phyloP scores from a whole-genome alignment of 192 early-diverging fungal genomes.

The Podila horticola region DNA sequence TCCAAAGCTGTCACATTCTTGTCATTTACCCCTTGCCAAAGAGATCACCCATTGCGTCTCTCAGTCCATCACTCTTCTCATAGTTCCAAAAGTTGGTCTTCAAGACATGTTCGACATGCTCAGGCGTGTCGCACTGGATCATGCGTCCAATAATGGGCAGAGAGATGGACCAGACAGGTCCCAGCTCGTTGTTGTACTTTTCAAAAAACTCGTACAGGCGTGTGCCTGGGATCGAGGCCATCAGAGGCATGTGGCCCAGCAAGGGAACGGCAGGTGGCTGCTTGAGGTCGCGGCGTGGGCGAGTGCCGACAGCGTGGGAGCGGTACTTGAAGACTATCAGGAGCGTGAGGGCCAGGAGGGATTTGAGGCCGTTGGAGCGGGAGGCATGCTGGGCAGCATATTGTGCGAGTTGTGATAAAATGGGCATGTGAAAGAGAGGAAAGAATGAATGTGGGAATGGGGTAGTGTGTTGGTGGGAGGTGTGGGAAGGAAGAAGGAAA shows the following conservation, averaged over 20 bases:
- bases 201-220: constrained; percentile 25
- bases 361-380: constrained; percentile 13
- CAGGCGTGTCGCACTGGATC: constrained; percentile 18
- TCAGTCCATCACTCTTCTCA: constrained; percentile 11
- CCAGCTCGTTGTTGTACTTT: constrained; percentile 14
- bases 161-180: constrained; percentile 27
- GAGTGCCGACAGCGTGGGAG: constrained; percentile 22
- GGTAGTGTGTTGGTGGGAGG: background rate
- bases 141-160: constrained; percentile 21
- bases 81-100: constrained; percentile 43
- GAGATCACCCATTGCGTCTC: constrained; percentile 6
- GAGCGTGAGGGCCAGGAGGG: constrained; percentile 1
- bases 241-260: constrained; percentile 17
- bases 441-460: background rate
- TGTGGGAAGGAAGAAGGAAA: background rate
- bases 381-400: constrained; percentile 4
- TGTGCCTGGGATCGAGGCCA: constrained; percentile 16
- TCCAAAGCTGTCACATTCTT: background rate
- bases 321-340: constrained; percentile 20
- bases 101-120: constrained; percentile 20
- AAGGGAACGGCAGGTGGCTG: constrained; percentile 18
- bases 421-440: background rate
- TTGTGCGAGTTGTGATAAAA: background rate
- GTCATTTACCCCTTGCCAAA: constrained; percentile 15
- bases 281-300: constrained; percentile 23